Percentiles rank a stretch among this genome's conserved stretches.
Conservation (phyloP, 1,284 basidiomycete genomes). For the Malassezia brasiliensis region DNA sequence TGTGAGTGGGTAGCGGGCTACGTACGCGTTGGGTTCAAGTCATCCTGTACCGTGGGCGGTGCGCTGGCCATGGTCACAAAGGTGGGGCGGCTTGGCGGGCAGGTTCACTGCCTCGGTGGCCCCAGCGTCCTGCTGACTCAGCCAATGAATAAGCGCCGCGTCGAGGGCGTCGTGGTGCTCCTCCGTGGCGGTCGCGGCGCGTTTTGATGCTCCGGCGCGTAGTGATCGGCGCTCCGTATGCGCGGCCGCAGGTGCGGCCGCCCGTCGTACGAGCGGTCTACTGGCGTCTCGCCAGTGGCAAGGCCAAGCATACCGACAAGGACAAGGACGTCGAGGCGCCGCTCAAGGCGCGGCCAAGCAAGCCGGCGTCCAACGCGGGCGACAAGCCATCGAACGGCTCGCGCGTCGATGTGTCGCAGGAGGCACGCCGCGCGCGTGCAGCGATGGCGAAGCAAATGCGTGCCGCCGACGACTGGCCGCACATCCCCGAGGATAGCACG, state of each 20-base stretch:
- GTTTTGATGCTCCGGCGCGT: background rate
- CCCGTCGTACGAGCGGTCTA: too few relatives aligned
- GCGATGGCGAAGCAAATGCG: constrained; percentile 5
- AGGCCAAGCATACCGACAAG: background rate
- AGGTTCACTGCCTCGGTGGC: constrained; percentile 5
- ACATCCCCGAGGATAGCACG: background rate
- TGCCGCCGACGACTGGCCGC: constrained; percentile 1
- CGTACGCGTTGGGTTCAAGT: constrained; percentile 17
- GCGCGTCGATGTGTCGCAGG: background rate
- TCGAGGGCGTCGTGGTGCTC: background rate
- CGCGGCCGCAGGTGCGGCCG: background rate
- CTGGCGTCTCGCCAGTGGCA: too few relatives aligned
- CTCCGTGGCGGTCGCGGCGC: background rate
- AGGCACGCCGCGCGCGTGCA: background rate
- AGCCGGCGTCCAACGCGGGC: background rate
- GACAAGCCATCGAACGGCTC: background rate
- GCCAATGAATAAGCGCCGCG: background rate
- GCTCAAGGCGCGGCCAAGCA: background rate
- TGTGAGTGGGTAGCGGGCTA: background rate
- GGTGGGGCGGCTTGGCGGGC: background rate
- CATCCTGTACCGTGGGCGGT: constrained; percentile 4
- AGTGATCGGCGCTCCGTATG: background rate
- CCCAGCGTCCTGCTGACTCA: constrained; percentile 9
- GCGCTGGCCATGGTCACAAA: constrained; percentile 7
- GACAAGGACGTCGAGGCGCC: background rate